phyloP scores from a whole-genome alignment of 345 rosid genomes.

The Cochlearia excelsa region DNA sequence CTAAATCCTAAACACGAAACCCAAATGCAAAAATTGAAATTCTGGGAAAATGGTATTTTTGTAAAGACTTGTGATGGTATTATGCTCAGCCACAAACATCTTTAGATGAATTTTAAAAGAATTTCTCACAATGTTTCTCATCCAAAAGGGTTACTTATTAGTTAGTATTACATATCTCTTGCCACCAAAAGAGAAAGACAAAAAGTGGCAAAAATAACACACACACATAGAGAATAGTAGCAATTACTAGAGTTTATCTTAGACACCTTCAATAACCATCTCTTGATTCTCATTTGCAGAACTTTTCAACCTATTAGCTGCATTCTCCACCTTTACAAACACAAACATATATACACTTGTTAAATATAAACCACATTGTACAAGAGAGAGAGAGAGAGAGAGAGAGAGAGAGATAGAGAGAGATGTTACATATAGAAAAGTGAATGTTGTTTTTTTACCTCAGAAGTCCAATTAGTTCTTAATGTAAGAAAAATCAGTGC shows the following conservation, averaged over 20 bases:
- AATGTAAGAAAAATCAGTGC: conserved; percentile 64
- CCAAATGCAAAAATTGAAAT: too few relatives aligned
- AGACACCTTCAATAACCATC: conserved; percentile 23
- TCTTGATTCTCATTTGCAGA: conserved; percentile 45
- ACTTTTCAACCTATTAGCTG: conserved; percentile 46
- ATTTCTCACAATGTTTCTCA: too few relatives aligned
- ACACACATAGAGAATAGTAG: background rate
- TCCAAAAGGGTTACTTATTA: too few relatives aligned
- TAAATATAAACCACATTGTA: too few relatives aligned
- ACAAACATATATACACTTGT: background rate
- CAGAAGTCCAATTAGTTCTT: conserved; percentile 67
- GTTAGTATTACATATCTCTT: background rate
- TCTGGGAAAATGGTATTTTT: too few relatives aligned
- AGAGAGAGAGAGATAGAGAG: background rate
- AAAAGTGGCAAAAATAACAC: background rate
- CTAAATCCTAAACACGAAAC: too few relatives aligned
- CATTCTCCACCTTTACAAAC: conserved; percentile 57
- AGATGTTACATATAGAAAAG: too few relatives aligned
- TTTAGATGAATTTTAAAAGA: too few relatives aligned
- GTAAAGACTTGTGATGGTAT: too few relatives aligned
- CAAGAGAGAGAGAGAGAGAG: background rate
- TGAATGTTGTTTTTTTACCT: conserved; percentile 44
- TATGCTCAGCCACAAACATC: too few relatives aligned
- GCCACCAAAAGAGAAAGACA: background rate
- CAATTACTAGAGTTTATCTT: conserved; percentile 14